Conservation (phyloP, 2,329 filamentous ascomycete species). For the Gnomoniopsis smithogilvyi region DNA sequence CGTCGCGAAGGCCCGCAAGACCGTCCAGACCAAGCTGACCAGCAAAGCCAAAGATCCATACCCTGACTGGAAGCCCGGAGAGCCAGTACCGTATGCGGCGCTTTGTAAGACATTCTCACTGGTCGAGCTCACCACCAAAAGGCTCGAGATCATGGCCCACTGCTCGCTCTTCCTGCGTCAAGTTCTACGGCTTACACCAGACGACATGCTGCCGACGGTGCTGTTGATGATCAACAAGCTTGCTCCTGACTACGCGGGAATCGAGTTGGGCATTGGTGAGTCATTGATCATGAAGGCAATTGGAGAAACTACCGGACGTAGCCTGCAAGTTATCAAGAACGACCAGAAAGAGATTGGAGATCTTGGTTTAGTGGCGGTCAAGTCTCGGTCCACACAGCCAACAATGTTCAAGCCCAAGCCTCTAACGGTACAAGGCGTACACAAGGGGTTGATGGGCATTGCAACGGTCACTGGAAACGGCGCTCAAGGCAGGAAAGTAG, state of each 20-base stretch:
- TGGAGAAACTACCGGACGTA: slow-evolving; percentile 88
- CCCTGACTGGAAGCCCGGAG: slow-evolving; percentile 87
- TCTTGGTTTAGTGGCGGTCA: slow-evolving; percentile 88
- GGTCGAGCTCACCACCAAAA: slow-evolving; percentile 91
- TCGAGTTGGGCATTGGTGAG: slow-evolving; percentile 97
- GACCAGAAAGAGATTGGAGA: slow-evolving; percentile 97
- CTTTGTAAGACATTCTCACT: slow-evolving; percentile 93
- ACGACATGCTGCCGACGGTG: slow-evolving; percentile 83
- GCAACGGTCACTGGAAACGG: slow-evolving; percentile 84
- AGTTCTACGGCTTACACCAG: slow-evolving; percentile 85
- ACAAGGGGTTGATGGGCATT: slow-evolving; percentile 83
- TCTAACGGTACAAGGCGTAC: slow-evolving; percentile 80
- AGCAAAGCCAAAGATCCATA: slow-evolving; percentile 71
- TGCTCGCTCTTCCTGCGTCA: slow-evolving; percentile 90
- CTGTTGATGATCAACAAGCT: slow-evolving; percentile 98
- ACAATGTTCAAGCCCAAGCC: slow-evolving; percentile 99
- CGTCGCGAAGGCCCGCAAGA: slow-evolving; percentile 72
- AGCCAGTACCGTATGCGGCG: slow-evolving; percentile 90
- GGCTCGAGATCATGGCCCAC: slow-evolving; percentile 82
- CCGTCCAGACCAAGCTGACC: slow-evolving; percentile 72
- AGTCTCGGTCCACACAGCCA: slow-evolving; percentile 90
- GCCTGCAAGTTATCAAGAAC: slow-evolving; percentile 82
- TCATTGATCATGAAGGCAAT: slow-evolving; percentile 99
- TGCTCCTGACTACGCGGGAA: slow-evolving; percentile 91
- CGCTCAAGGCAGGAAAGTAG: slow-evolving; percentile 86